These are phyloP conservation scores for Hanseniaspora vineae DNA, from an alignment of 805 yeast species.

Conservation along the genomic window DNA sequence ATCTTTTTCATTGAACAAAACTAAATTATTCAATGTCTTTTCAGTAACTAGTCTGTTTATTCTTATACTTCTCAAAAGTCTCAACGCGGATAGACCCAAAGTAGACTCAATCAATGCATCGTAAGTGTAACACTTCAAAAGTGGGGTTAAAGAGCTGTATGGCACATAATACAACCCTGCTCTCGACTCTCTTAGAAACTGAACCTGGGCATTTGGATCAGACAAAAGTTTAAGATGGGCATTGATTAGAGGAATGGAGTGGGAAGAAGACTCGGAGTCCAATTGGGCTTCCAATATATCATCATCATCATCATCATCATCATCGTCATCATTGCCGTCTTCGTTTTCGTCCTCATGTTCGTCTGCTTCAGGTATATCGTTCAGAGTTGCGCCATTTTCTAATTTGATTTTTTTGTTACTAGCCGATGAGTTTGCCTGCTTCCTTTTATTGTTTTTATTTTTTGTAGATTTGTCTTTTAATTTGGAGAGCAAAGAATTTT, in stretches of 20 bases:
- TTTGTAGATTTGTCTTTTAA: conserved; percentile 8
- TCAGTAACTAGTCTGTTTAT: conserved; percentile 68
- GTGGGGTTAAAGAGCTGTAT: conserved; percentile 34
- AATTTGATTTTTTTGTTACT: conserved; percentile 29
- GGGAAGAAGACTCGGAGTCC: conserved; percentile 12
- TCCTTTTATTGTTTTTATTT: conserved; percentile 23
- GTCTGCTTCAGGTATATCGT: conserved; percentile 16
- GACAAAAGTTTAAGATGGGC: conserved; percentile 62
- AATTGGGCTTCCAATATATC: conserved; percentile 3
- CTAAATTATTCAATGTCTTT: conserved; percentile 61
- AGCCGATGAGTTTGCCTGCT: conserved; percentile 13
- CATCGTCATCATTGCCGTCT: conserved; percentile 19
- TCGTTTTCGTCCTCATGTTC: conserved; percentile 15
- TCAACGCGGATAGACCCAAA: conserved; percentile 52
- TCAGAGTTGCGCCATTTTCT: conserved; percentile 25
- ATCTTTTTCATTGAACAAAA: conserved; percentile 64
- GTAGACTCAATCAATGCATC: conserved; percentile 48
- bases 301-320: conserved; percentile 20
- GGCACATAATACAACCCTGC: conserved; percentile 54
- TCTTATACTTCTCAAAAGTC: conserved; percentile 68
- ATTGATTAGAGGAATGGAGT: conserved; percentile 27
- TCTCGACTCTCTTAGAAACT: conserved; percentile 47
- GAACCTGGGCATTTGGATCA: conserved; percentile 30
- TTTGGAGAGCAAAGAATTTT: conserved; percentile 32
- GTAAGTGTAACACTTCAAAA: conserved; percentile 35